Base-by-base conservation (phyloP, 2,329 filamentous ascomycete genomes). In the Fusarium bulbicola region DNA sequence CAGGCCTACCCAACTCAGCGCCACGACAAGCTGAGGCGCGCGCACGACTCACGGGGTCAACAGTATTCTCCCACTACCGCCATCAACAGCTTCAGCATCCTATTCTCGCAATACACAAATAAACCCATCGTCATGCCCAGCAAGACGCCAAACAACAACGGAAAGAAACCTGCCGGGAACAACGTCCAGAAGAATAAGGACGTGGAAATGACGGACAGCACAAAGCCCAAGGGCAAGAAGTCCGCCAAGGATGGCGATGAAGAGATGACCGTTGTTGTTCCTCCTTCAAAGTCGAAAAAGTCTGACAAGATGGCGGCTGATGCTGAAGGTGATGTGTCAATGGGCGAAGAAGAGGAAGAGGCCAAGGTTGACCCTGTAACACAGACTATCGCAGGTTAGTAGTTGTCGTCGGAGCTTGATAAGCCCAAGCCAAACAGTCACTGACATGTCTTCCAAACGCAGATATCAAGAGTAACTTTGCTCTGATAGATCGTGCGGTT, bases 391-490 rank as follows among this genome's bases (percentile, higher is more conserved):
- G 82, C 86, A 85, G 90, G 90, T 92, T 84, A 79, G 85, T 67
- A 71, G 61, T 64, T 52, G 49, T 43, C 21, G 12, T 45, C 15
- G 24, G 13, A 53, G 53, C 30, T 52, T 30, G 39, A 43, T 24
- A 46, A 39, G 61, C 30, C 40, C 26, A 42, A 26, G 50, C n/a
- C 52, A 47, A 49, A 32, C 67, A 63, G 52, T 59, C 13, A 63
- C 77, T 80, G 63, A 80, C 69, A 43, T 53, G 43, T 45, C n/a
- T 34, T 40, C 36, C 72, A 32, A 30, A 56, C 64, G 43, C 80
- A 98, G 96, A 98, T 83, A 97, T 99, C 85, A 96, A 95, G 85
- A 92, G 90, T 87, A 98, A 97, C 85, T 98, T 98, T 81, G 90
- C 91, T 59, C 89, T 99, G 74, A 89, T 99, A 80, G 95, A 98